These are phyloP conservation scores for Dothideomycetes sp. DNA, from an alignment of 2,329 filamentous ascomycete species.

Conservation along the genomic window DNA sequence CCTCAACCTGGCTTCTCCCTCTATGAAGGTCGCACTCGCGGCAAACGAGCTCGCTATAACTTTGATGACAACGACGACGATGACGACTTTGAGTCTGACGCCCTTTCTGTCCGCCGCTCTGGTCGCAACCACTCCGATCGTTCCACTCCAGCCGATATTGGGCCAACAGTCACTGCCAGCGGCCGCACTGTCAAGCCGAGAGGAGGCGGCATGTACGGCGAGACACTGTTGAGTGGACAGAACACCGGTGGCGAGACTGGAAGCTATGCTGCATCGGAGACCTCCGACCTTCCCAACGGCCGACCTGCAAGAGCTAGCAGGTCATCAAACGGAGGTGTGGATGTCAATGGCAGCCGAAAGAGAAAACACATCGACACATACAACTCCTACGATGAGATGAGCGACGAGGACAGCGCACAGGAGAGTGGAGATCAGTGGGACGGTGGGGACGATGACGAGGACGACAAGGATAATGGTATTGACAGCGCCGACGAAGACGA, in stretches of 20 bases:
- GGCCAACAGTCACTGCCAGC: slow-evolving; percentile 64
- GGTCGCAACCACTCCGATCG: slow-evolving; percentile 52
- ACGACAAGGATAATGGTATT: slow-evolving; percentile 38
- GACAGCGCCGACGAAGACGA: slow-evolving; percentile 38
- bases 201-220: slow-evolving; percentile 51
- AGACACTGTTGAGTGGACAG: slow-evolving; percentile 47
- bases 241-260: slow-evolving; percentile 29
- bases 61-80: slow-evolving; percentile 82
- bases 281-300: slow-evolving; percentile 33
- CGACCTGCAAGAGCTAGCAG: slow-evolving; percentile 19
- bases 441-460: slow-evolving; percentile 58
- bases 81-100: slow-evolving; percentile 53
- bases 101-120: slow-evolving; percentile 53
- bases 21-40: slow-evolving; percentile 91
- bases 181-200: slow-evolving; percentile 72
- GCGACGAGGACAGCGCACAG: slow-evolving; percentile 53
- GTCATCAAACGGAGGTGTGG: slow-evolving; percentile 17
- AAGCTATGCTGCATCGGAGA: slow-evolving; percentile 32
- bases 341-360: slow-evolving; percentile 25
- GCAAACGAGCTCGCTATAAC: slow-evolving; percentile 93
- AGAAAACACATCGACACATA: slow-evolving; percentile 42
- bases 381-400: slow-evolving; percentile 50
- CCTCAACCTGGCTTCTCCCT: slow-evolving; percentile 84
- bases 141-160: slow-evolving; percentile 60
- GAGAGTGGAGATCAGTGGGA: slow-evolving; percentile 57